Percentiles rank a stretch among this genome's conserved stretches.
phyloP scores from a whole-genome alignment of 352 stramenopile genomes.

The Phytophthora quininea region DNA sequence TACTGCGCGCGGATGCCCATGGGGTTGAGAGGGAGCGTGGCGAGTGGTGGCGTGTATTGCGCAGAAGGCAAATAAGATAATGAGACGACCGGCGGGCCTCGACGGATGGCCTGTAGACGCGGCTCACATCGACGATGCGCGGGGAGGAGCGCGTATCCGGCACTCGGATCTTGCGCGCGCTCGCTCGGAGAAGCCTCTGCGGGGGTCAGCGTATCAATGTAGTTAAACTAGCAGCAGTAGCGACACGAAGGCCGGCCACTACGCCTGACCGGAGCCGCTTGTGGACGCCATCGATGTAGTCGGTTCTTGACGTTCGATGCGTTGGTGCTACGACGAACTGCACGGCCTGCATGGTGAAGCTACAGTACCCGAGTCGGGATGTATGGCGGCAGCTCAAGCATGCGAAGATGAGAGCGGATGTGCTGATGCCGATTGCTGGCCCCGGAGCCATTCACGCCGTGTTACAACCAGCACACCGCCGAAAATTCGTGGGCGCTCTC shows the following conservation, averaged over 20 bases:
- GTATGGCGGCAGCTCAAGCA: constrained; percentile 20
- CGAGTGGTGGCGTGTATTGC: constrained; percentile 28
- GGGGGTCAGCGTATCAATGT: constrained; percentile 5
- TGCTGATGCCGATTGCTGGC: constrained; percentile 9
- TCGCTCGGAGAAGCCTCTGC: not conserved
- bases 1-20: constrained; percentile 32
- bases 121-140: not conserved
- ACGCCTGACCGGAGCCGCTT: constrained; percentile 26
- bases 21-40: not conserved
- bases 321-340: constrained; percentile 18
- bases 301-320: constrained; percentile 23
- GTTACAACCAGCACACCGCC: constrained; percentile 6
- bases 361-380: constrained; percentile 12
- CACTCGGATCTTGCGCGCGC: too few relatives aligned
- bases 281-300: constrained; percentile 38
- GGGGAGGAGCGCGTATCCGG: too few relatives aligned
- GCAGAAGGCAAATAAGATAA: constrained; percentile 37
- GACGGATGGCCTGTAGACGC: constrained; percentile 33
- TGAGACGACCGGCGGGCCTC: constrained; percentile 31
- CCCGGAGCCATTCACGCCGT: not conserved
- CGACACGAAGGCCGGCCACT: constrained; percentile 12
- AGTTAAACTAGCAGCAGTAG: constrained; percentile 17
- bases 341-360: not conserved
- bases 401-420: constrained; percentile 4
- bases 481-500: constrained; percentile 14